Evolutionary conservation across 352 stramenopile genomes (phyloP).

Genomic region (Elongisporangium undulatum): DNA sequence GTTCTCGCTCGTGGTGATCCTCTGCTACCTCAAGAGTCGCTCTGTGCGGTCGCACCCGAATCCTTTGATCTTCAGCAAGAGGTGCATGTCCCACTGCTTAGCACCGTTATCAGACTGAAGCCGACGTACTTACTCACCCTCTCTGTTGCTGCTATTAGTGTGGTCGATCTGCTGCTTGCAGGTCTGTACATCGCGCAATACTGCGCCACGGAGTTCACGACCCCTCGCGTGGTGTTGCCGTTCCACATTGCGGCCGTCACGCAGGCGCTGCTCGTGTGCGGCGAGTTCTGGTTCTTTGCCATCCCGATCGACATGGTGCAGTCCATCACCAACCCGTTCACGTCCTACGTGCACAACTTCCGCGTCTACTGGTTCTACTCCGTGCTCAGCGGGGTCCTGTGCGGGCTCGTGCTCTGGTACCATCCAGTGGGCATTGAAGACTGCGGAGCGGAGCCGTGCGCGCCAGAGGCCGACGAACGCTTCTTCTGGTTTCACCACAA

Average conservation of each 20-base stretch:
- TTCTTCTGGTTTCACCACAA: conserved; percentile 87
- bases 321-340: conserved; percentile 88
- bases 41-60: conserved; percentile 70
- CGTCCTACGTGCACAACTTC: conserved; percentile 82
- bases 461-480: conserved; percentile 16
- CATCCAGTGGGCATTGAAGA: conserved; percentile 1
- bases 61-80: conserved; percentile 86
- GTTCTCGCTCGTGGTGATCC: conserved; percentile 73
- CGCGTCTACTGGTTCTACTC: conserved; percentile 84
- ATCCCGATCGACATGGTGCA: conserved; percentile 88
- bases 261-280: conserved; percentile 74
- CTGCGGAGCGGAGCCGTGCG: neutral
- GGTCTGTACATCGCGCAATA: conserved; percentile 78
- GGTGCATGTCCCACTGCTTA: conserved; percentile 4
- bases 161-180: conserved; percentile 70
- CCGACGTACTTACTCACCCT: neutral
- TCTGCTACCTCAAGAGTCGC: conserved; percentile 57
- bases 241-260: conserved; percentile 63
- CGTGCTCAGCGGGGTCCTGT: conserved; percentile 61
- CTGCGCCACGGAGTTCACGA: conserved; percentile 55
- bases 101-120: neutral
- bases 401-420: conserved; percentile 57
- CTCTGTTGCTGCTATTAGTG: conserved; percentile 10
- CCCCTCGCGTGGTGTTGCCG: conserved; percentile 39
- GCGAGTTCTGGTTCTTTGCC: conserved; percentile 88